Evolutionary conservation across 345 rosid species (phyloP).

Genomic region (Trapa incisa): DNA sequence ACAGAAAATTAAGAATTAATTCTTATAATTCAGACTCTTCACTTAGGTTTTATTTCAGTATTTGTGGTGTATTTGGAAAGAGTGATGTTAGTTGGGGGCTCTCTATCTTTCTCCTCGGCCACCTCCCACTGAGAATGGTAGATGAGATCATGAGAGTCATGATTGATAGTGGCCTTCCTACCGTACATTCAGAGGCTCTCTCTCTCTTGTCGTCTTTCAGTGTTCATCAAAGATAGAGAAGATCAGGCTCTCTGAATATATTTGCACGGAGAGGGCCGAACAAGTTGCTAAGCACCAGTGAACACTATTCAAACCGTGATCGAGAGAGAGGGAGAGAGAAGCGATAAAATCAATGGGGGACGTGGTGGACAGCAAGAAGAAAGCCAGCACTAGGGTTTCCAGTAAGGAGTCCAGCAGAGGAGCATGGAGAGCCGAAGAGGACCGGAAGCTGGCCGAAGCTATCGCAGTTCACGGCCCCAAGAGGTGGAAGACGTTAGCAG

Average conservation of each 20-base stretch:
- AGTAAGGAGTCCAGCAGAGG: conserved; percentile 30
- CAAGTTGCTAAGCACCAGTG: too few species aligned
- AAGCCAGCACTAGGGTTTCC: conserved; percentile 4
- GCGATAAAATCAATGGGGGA: background rate
- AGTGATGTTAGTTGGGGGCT: conserved; percentile 22
- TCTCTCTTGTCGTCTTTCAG: background rate
- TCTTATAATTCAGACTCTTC: too few species aligned
- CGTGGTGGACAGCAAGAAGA: background rate
- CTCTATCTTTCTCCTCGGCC: conserved; percentile 1
- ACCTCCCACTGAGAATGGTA: conserved; percentile 21
- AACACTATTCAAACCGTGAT: background rate
- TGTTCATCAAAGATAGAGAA: background rate
- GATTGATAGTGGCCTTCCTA: conserved; percentile 5
- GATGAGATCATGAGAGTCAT: conserved; percentile 11
- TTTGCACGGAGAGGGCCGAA: too few species aligned
- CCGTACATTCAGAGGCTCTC: background rate
- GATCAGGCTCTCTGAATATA: background rate
- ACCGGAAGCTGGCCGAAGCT: conserved; percentile 40
- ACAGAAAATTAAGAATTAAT: too few species aligned
- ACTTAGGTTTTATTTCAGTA: too few species aligned
- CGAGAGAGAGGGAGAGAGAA: background rate
- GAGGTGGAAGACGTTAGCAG: conserved; percentile 48
- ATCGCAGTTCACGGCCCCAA: conserved; percentile 45
- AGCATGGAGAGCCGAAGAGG: conserved; percentile 59
- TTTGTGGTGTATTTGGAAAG: background rate